phyloP scores from a whole-genome alignment of 495 filamentous ascomycete species.

The Podospora appendiculata region DNA sequence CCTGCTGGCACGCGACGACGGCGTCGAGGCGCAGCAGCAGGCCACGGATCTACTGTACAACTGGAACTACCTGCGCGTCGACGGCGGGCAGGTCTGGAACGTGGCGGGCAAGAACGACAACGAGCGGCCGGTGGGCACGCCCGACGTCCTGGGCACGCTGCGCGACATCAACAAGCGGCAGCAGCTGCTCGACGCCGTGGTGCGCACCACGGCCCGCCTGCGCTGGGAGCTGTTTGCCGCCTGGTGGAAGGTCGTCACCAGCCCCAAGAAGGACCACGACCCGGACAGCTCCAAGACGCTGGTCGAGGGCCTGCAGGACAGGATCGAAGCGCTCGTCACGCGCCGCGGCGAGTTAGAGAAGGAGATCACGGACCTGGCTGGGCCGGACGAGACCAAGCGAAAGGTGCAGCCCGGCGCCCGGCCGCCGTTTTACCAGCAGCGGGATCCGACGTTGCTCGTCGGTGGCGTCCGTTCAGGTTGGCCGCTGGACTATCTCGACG shows the following conservation, averaged over 20 bases:
- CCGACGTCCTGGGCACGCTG: background rate
- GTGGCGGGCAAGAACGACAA: slow-evolving; percentile 3
- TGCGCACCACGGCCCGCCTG: background rate
- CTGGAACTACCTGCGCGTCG: slow-evolving; percentile 16
- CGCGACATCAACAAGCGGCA: slow-evolving; percentile 17
- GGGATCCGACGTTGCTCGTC: slow-evolving; percentile 42
- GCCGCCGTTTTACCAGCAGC: slow-evolving; percentile 20
- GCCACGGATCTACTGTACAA: slow-evolving; percentile 27
- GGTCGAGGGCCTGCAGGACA: background rate
- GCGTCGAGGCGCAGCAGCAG: slow-evolving; percentile 23
- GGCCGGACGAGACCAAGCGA: too few relatives aligned
- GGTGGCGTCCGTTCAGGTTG: slow-evolving; percentile 36
- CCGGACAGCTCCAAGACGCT: background rate
- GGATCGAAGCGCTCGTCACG: too few relatives aligned
- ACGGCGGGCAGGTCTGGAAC: slow-evolving; percentile 23
- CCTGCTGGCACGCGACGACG: slow-evolving; percentile 24
- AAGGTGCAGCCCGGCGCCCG: too few relatives aligned
- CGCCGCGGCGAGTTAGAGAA: too few relatives aligned
- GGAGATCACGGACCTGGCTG: background rate
- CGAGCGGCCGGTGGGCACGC: background rate
- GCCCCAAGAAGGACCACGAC: slow-evolving; percentile 1
- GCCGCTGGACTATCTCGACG: slow-evolving; percentile 36
- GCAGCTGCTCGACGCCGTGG: slow-evolving; percentile 10
- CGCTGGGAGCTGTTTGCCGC: slow-evolving; percentile 34
- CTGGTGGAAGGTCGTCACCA: slow-evolving; percentile 31